These are phyloP conservation scores for Scheffersomyces cryptocercus DNA, from an alignment of 1,139 yeast species.

Conservation along the genomic window DNA sequence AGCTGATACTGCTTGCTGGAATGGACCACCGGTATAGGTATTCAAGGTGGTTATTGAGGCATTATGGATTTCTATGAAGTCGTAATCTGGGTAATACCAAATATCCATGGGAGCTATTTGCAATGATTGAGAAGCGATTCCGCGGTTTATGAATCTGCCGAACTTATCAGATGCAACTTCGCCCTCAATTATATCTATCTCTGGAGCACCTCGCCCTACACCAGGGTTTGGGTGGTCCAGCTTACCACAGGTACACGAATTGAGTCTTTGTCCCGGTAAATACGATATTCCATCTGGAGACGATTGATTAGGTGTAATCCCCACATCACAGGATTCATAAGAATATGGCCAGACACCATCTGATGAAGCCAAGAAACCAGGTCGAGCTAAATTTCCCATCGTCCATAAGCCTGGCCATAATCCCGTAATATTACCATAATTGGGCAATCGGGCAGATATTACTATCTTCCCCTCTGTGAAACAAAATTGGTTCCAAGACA, in stretches of 20 bases:
- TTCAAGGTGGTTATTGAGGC: slow-evolving; percentile 26
- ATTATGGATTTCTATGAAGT: slow-evolving; percentile 23
- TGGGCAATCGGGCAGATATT: slow-evolving; percentile 25
- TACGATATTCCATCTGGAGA: slow-evolving; percentile 33
- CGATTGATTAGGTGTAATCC: slow-evolving; percentile 32
- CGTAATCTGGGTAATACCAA: slow-evolving; percentile 32
- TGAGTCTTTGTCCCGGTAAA: slow-evolving; percentile 29
- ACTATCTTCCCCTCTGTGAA: slow-evolving; percentile 28
- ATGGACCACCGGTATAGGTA: slow-evolving; percentile 32
- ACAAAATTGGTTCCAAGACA: slow-evolving; percentile 30
- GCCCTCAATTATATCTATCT: slow-evolving; percentile 30
- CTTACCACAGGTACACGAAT: slow-evolving; percentile 26
- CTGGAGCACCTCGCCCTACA: slow-evolving; percentile 31
- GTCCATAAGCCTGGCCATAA: slow-evolving; percentile 37
- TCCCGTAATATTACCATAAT: slow-evolving; percentile 29
- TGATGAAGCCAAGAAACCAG: slow-evolving; percentile 27
- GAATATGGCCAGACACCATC: slow-evolving; percentile 36
- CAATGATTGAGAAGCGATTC: slow-evolving; percentile 25
- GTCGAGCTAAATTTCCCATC: slow-evolving; percentile 31
- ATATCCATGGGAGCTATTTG: slow-evolving; percentile 33
- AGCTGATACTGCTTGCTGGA: slow-evolving; percentile 32
- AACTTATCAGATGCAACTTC: slow-evolving; percentile 16
- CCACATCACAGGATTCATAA: slow-evolving; percentile 32
- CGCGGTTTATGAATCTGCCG: slow-evolving; percentile 12
- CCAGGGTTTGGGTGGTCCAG: slow-evolving; percentile 30